phyloP scores from a whole-genome alignment of 169 alveolate species.

The Plasmodium yoelii region DNA sequence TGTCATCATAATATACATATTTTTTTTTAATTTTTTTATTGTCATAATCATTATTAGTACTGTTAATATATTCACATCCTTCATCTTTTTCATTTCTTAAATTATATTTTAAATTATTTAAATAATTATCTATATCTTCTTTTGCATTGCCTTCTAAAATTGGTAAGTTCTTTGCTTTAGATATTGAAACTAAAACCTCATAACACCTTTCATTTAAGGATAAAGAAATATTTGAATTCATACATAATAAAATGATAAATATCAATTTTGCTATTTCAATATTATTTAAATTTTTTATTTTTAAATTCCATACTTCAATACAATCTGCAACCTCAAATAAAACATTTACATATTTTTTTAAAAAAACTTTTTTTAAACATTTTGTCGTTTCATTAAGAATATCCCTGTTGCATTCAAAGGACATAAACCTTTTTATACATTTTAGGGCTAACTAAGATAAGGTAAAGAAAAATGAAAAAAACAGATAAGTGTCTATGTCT shows the following conservation, averaged over 20 bases:
- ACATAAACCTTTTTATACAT: slow-evolving; percentile 36
- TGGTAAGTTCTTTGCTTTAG: background rate
- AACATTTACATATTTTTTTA: slow-evolving; percentile 21
- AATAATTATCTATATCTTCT: background rate
- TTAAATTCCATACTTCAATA: slow-evolving; percentile 57
- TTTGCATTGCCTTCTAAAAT: slow-evolving; percentile 7
- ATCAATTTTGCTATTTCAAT: slow-evolving; percentile 41
- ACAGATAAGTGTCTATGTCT: background rate
- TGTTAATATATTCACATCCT: no score
- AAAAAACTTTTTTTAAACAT: slow-evolving; percentile 40
- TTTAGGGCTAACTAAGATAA: slow-evolving; percentile 26
- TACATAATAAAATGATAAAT: slow-evolving; percentile 51
- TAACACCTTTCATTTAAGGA: slow-evolving; percentile 42
- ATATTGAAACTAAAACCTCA: slow-evolving; percentile 13
- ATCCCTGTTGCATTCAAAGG: slow-evolving; percentile 20
- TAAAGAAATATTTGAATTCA: slow-evolving; percentile 19
- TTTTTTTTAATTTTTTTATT: slow-evolving; percentile 2
- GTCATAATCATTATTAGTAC: background rate
- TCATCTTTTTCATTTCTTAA: background rate
- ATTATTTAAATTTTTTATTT: slow-evolving; percentile 50
- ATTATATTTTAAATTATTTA: background rate
- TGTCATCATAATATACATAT: background rate
- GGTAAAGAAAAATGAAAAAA: slow-evolving; percentile 14
- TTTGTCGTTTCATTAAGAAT: slow-evolving; percentile 21
- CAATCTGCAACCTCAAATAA: slow-evolving; percentile 34